A percentile compares a stretch with the other conserved stretches of the same genome.
phyloP scores from a whole-genome alignment of 495 filamentous ascomycete genomes.

The Talaromyces trachyspermus region DNA sequence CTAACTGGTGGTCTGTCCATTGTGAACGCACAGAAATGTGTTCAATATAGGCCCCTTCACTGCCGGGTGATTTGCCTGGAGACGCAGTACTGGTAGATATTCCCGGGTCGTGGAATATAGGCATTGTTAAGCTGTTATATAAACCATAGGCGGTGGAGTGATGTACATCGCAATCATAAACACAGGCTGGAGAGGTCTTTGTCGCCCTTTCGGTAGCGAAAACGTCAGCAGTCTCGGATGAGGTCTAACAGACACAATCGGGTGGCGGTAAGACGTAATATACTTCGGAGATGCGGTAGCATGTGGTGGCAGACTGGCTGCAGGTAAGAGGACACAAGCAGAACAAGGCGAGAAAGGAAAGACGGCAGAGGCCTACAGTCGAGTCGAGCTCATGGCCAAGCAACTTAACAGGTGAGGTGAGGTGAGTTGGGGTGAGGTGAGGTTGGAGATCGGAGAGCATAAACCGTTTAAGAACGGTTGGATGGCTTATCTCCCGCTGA shows the following conservation, averaged over 20 bases:
- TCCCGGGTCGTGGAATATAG: conserved; percentile 46
- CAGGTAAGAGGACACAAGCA: not conserved
- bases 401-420: no score
- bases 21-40: not conserved
- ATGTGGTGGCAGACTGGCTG: not conserved
- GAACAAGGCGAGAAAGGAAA: no score
- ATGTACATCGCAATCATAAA: not conserved
- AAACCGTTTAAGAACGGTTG: no score
- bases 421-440: no score
- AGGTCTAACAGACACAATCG: not conserved
- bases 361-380: no score
- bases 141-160: conserved; percentile 5
- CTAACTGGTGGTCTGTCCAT: conserved; percentile 4
- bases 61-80: not conserved
- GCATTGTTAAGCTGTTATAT: conserved; percentile 40
- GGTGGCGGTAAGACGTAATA: not conserved
- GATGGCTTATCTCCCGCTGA: not conserved
- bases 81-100: conserved; percentile 2
- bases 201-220: not conserved
- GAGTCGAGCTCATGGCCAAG: no score
- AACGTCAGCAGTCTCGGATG: not conserved
- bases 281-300: not conserved
- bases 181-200: not conserved
- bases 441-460: not conserved
- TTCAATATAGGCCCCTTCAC: not conserved